Evolutionary conservation across 164 flowering plant genomes (phyloP), one percentile per base, ranked within the genome.

Genomic region (Aristolochia californica): DNA sequence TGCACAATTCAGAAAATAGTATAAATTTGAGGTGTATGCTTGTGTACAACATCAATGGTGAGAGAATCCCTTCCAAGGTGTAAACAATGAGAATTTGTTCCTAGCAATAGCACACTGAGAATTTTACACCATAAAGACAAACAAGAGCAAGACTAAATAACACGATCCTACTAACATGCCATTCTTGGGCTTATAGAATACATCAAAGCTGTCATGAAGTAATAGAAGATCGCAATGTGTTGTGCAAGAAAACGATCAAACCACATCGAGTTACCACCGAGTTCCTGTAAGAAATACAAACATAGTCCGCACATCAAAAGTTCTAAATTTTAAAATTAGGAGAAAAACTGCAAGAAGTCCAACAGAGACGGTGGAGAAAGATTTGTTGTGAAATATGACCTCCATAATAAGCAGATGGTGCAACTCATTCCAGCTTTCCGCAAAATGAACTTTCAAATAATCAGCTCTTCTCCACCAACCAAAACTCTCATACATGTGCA

Each of bases 391-490:
- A 34, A 18, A 17, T 16, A 56, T 54, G 74, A 93, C 95, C 79
- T 93, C 99, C 99, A 93, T 93, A 62, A 93, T 93, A 61, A 93
- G 95, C 68, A 93, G 74, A 76, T 93, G 99, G 58, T 93, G 97
- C 99, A 93, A 89, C 77, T 93, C 99, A 70, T 89, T 89, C 96
- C 97, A 89, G 80, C 96, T 93, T 78, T 93, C 99, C 58, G 97
- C 99, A 81, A 93, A 93, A 72, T 93, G 97, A 57, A 93, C 97
- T 80, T 89, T 83, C 67, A 93, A 65, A 70, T 93, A 93, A 72
- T 93, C 99, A 45, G 96, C 95, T 70, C 80, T 77, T 78, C 97
- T 79, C 96, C 99, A 93, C 99, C 99, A 89, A 65, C 99, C 99
- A 75, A 87, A 83, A 72, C 77, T 87, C 83, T 93, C 95, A 62